Evolutionary conservation across 148 eudicot species (phyloP), one percentile per base, ranked within the genome.

Genomic region (Persicaria tinctoria): DNA sequence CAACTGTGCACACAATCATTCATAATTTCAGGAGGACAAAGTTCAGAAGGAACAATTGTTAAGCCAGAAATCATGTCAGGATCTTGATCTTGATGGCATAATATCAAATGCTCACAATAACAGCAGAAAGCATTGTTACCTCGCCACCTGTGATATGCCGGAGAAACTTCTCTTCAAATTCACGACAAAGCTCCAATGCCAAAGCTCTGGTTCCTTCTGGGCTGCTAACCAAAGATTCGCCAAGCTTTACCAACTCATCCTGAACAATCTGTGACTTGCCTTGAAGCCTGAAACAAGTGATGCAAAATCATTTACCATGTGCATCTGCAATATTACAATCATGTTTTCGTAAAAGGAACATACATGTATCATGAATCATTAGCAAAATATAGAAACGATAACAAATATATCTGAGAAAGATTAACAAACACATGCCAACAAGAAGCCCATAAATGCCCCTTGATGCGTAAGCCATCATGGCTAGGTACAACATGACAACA

Each of bases 181-280:
- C 99, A 70, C 99, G 97, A 85, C 99, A 95, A 82, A 95, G 99
- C 83, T 95, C 96, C 78, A 95, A 79, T 10, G 99, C 99, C 84
- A 95, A 84, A 77, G 99, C 99, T 83, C 87, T 90, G 32, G 99
- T 95, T 60, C 99, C 99, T 85, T 95, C 99, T 69, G 88, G 46
- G 75, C 97, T 95, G 76, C 81, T 79, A 77, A 95, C 99, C 99
- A 95, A 89, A 74, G 83, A 83, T 80, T 92, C 99, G 62, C 99
- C 99, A 84, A 95, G 92, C 84, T 88, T 90, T 76, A 92, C 90
- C 70, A 95, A 76, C 79, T 95, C 97, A 80, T 95, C 99, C 84
- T 95, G 97, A 78, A 95, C 85, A 60, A 89, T 76, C 82, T 90
- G 97, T 32, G 99, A 95, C 83, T 92, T 95, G 23, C 99, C 92